Base-by-base conservation (phyloP, 345 rosid genomes). In the Lepidium africanum region DNA sequence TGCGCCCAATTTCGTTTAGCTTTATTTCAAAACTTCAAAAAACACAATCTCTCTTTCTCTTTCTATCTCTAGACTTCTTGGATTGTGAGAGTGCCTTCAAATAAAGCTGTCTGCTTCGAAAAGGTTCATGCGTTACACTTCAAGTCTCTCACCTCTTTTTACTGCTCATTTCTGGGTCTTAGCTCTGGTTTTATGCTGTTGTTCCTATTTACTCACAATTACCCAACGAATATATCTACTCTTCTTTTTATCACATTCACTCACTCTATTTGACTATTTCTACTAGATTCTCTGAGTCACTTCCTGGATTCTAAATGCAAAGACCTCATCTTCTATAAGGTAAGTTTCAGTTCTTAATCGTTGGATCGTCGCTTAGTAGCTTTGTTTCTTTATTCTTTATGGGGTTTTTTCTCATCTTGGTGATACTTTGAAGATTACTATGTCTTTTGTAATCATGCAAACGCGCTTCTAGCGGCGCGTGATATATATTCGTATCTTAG, bases 11-110 rank as follows among this genome's bases (percentile, higher is more conserved):
- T 10, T 49, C 38, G 52, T 52, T 21, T 66, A 69, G 75, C 75
- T 75, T 75, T 75, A 75, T 75, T 75, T 75, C 71, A 75, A 75
- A 75, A 53, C 65, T 74, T 67, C 49, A 69, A 69, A 65, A 58
- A 67, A 15, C 14, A 10, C 14, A 43, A 5, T 46, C 51, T 50
- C 41, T 59, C 45, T 52, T 41, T 66, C 51, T 30, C 63, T 38
- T 9, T 57, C 58, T 54, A 21, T 65, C 60, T 71, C 15, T 45
- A 37, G 60, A 67, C 42, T 59, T 73, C 77, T 66, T 66, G 72
- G 46, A 9, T 59, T 50, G 27, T 35, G 73, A 61, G 78, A 35
- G 67, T 67, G 73, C 6, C 51, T 61, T 59, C 43, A 67, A 53
- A 74, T 67, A 75, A 74, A 68, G 74, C 70, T 47, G 78, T 47